Evolutionary conservation across 2,329 filamentous ascomycete genomes (phyloP), one percentile per base, ranked within the genome.

Genomic region (Ascochyta clinopodiicola): DNA sequence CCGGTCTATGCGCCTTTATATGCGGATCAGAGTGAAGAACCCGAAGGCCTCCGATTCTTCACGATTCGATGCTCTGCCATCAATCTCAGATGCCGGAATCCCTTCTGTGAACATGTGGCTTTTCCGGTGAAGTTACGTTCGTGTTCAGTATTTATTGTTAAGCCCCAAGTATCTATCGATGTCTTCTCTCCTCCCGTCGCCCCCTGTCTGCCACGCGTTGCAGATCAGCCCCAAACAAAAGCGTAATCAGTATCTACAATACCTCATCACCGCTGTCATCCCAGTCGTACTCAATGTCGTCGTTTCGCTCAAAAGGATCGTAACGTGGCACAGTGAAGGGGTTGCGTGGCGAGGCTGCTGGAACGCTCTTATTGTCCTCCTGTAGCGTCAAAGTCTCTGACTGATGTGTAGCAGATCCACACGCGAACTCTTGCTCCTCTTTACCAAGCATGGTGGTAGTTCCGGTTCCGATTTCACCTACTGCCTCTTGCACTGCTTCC

Each of bases 221-320:
- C 36, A 38, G 36, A 24, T 22, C 36, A 22, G 19, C 24, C 6
- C 19, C 5, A 37, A 37, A 38, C 7, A 22, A 13, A 31, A 15
- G 3, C 6, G 12, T 22, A 2, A 2, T 13, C 19, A 10, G 17
- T 13, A 38, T 17, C 22, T 15, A 53, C 6, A 49, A 10, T 24
- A 15, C 21, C 6, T 55, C 44, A 4, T 39, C 25, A 29, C 49
- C 51, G 19, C 51, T 54, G 19, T 54, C 44, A 9, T 40, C 44
- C 39, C 39, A 55, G 17, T 55, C 51, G 2, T 29, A 32, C 29
- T 55, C 44, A n/a, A 55, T 55, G 15, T 55, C 40, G 21, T 55
- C 44, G 17, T 55, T 44, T 7, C 51, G 32, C 8, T 25, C 27
- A 9, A 48, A 49, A 15, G 29, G 34, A 12, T 49, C 6, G n/a